phyloP scores from a whole-genome alignment of 768 basidiomycete species.

The Dentipellis sp. region DNA sequence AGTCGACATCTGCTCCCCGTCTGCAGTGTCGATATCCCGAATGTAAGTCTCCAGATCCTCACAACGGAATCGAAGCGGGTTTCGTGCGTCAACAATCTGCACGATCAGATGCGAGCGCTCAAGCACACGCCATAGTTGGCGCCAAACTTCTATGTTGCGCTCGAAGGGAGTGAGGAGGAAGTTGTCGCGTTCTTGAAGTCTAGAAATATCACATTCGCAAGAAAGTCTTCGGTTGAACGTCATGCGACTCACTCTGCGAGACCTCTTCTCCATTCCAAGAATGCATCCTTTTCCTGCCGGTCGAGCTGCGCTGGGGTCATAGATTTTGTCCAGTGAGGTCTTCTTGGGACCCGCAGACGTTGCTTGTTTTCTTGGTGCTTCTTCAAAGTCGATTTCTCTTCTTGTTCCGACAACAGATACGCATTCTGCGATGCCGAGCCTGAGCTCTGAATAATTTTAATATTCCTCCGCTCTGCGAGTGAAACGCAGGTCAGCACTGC shows the following conservation, averaged over 20 bases:
- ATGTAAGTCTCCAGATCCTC: slow-evolving; percentile 88
- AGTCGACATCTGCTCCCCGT: slow-evolving; percentile 73
- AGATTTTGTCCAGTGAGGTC: slow-evolving; percentile 81
- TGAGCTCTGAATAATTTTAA: slow-evolving; percentile 66
- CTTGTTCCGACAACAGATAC: slow-evolving; percentile 72
- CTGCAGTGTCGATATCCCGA: slow-evolving; percentile 70
- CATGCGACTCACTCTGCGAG: slow-evolving; percentile 69
- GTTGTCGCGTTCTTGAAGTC: slow-evolving; percentile 79
- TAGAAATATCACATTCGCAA: slow-evolving; percentile 19
- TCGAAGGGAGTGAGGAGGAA: slow-evolving; percentile 95
- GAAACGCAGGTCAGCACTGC: background rate
- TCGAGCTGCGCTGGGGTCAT: slow-evolving; percentile 78
- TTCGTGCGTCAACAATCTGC: slow-evolving; percentile 94
- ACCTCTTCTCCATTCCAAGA: slow-evolving; percentile 88
- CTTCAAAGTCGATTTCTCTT: slow-evolving; percentile 66
- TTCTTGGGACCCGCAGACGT: slow-evolving; percentile 76
- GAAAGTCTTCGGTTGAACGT: background rate
- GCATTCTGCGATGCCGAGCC: slow-evolving; percentile 60
- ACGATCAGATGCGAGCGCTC: slow-evolving; percentile 93
- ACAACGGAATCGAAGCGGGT: slow-evolving; percentile 87
- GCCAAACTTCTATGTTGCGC: slow-evolving; percentile 96
- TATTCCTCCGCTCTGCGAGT: slow-evolving; percentile 59
- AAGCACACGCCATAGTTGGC: slow-evolving; percentile 94
- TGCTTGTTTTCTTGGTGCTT: slow-evolving; percentile 69
- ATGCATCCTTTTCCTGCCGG: slow-evolving; percentile 79